Evolutionary conservation across 176 grass and related monocot species (phyloP), one percentile per base, ranked within the genome.

Genomic region (Triticum dicoccoides): DNA sequence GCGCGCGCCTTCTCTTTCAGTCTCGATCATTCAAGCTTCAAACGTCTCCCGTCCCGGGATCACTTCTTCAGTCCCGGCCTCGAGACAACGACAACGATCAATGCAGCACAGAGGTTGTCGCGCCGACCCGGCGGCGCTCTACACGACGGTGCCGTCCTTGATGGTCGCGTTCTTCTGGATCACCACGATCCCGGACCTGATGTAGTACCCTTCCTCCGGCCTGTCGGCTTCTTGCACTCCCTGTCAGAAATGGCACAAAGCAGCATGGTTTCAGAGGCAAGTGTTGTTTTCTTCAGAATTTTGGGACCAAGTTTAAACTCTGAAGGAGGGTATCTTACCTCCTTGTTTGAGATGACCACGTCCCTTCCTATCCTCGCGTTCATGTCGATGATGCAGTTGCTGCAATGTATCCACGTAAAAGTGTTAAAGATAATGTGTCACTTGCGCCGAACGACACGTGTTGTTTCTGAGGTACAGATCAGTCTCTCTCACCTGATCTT

Each of bases 341-440:
- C 91, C 24, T 85, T 82, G 84, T 96, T 96, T 24, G 51, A 4
- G 41, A 96, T 96, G 8, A 91, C 29, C 54, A 91, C 91, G 49
- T 96, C 79, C 87, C 86, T 96, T 33, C 94, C 94, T 5, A 96
- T 77, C 85, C 94, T 89, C 1, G 94, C 94, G 66, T 90, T 96
- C 91, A 91, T 96, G 85, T 96, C 94, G 32, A 96, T 96, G 61
- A 96, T 93, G 78, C 94, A 96, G 73, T 93, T 91, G 84, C 94
- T 96, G 52, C 38, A 84, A 78, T 25, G 25, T 8, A 51, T 20
- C 38, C 4, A 9, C 5, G 7, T 2, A 21, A 59, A 59, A 59
- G 56, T 59, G 56, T 59, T 9, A 52, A 5, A 51, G 13, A 52
- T 20, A 3, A 21, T 8, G 54, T 58, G 7, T 30, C 62, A 54